Base-by-base conservation (phyloP, 129 eudicot genomes). In the Flaveria linearis region DNA sequence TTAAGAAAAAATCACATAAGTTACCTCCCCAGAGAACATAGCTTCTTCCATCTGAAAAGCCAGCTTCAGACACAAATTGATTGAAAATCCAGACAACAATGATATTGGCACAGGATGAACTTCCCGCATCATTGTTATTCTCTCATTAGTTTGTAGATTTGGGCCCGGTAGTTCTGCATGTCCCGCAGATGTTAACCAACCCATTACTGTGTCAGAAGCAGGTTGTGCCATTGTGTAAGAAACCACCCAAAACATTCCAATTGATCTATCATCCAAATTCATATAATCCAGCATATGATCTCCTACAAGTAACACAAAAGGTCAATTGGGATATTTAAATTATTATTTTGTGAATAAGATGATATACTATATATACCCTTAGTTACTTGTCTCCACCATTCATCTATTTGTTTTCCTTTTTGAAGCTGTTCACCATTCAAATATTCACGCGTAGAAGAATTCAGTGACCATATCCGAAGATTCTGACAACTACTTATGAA, bases 171-270 rank as follows among this genome's bases (percentile, higher is more conserved):
- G 71, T 69, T 94, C 97, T 61, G 92, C 85, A 73, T 74, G 85
- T 67, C 96, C 97, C 71, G 85, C 96, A 55, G 98, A 94, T 58
- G 82, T 83, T 46, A 94, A 85, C 97, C 97, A 94, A 81, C 71
- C 76, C 86, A 88, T 91, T 77, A 94, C 96, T 41, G 89, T 84
- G 67, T 94, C 98, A 82, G 93, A 91, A 71, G 98, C 97, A 83
- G 97, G 98, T 33, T 91, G 97, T 39, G 97, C 97, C 98, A 94
- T 94, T 33, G 98, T 94, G 78, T 88, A 91, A 47, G 98, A 91
- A 67, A 94, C 96, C 76, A 94, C 98, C 98, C 98, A 94, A 83
- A 94, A 91, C 98, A 94, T 94, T 66, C 98, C 98, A 78, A 87
- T 72, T 51, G 97, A 88, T 73, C 97, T 94, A 42, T 94, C 97